Base-by-base conservation (phyloP, 2,329 filamentous ascomycete genomes). In the Paecilomyces formosus region DNA sequence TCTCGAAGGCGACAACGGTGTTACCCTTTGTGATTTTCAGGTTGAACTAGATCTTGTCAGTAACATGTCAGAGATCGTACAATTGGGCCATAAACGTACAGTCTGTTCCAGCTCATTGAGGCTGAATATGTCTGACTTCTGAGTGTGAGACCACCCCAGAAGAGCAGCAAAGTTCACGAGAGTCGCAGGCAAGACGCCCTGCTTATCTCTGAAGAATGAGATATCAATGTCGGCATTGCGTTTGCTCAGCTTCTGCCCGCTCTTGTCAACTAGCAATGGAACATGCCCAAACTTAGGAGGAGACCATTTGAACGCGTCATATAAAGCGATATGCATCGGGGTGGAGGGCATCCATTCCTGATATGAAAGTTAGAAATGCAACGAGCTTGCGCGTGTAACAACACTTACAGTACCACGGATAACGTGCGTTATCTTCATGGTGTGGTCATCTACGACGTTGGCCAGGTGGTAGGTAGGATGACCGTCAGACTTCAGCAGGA, bases 261-360 rank as follows among this genome's bases (percentile, higher is more conserved):
- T 79, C 56, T 79, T 73, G 65, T 90, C 85, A 26, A 89, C 83
- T 1, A 94, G 82, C 1, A 94, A 80, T 6, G 89, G 88, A 15
- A 93, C 86, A 68, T 94, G 90, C n/a, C 86, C 88, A 72, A 91
- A 94, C n/a, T 77, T 74, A 0, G 90, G 90, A 1, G 86, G 80
- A 28, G 81, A 70, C 90, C 90, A 94, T 4, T 84, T 82, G 68
- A 94, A 89, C 2, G 88, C 89, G 54, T 88, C 75, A 70, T 94
- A 94, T n/a, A 94, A 72, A 35, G 82, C 82, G 58, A 88, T 77
- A 70, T 89, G 87, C 70, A 88, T 89, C 0, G 92, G 92, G 0
- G 94, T 97, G 0, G 92, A 96, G 33, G 93, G 85, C 76, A 99
- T 88, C 94, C 94, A 99, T 82, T 99, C 94, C 81, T 89, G n/a